phyloP scores from a whole-genome alignment of 2,329 filamentous ascomycete species.

The Metarhizium guizhouense region DNA sequence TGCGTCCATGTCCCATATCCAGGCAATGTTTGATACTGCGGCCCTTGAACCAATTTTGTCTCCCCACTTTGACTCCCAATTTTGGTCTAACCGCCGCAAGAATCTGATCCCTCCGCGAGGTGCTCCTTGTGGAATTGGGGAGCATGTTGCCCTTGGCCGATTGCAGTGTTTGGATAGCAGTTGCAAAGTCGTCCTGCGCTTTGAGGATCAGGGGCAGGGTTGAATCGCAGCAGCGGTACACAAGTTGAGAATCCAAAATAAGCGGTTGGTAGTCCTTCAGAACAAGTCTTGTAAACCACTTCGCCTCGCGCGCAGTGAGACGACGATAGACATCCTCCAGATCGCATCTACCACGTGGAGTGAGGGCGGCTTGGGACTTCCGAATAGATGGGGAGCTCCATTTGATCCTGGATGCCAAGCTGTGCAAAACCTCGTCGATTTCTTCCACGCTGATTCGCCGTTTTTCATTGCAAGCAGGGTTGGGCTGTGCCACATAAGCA shows the following conservation, averaged over 20 bases:
- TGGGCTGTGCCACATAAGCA: slow-evolving; percentile 29
- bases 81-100: slow-evolving; percentile 37
- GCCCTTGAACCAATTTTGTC: slow-evolving; percentile 56
- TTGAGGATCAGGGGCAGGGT: slow-evolving; percentile 60
- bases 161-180: slow-evolving; percentile 48
- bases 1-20: slow-evolving; percentile 48
- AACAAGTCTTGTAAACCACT: slow-evolving; percentile 79
- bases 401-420: slow-evolving; percentile 56
- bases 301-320: slow-evolving; percentile 60
- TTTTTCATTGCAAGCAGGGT: slow-evolving; percentile 20
- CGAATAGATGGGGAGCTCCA: slow-evolving; percentile 62
- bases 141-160: slow-evolving; percentile 11
- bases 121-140: slow-evolving; percentile 10
- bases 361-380: slow-evolving; percentile 18
- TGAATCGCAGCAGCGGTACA: slow-evolving; percentile 57
- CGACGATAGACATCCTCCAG: slow-evolving; percentile 50
- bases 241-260: slow-evolving; percentile 43
- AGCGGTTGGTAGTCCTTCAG: slow-evolving; percentile 69
- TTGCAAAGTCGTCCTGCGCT: slow-evolving; percentile 59
- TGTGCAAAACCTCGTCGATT: slow-evolving; percentile 57
- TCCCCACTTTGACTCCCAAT: slow-evolving; percentile 54
- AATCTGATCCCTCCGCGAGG: slow-evolving; percentile 10
- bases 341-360: slow-evolving; percentile 27
- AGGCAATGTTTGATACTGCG: slow-evolving; percentile 68
- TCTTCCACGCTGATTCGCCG: slow-evolving; percentile 57